Evolutionary conservation across 164 flowering plant genomes (phyloP).

Genomic region (Piper longum): DNA sequence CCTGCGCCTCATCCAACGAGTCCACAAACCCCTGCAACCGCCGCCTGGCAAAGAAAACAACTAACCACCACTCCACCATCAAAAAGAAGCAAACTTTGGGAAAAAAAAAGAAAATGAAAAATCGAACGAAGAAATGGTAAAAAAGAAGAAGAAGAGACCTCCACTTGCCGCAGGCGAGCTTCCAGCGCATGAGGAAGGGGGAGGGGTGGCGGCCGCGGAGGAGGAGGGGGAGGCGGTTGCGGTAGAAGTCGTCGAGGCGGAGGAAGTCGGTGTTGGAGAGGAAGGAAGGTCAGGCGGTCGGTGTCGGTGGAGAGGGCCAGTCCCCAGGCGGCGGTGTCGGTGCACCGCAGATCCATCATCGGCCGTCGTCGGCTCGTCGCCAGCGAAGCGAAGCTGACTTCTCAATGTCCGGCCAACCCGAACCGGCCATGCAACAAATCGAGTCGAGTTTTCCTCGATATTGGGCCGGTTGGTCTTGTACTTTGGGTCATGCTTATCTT

Average conservation of each 20-base stretch:
- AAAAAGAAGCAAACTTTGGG: background rate
- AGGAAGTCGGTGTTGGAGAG: slow-evolving; percentile 41
- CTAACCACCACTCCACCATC: background rate
- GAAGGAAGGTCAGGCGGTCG: slow-evolving; percentile 26
- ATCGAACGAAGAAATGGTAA: too few species aligned
- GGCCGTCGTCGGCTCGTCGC: background rate
- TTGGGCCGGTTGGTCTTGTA: too few species aligned
- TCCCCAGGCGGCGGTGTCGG: slow-evolving; percentile 10
- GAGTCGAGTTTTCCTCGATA: too few species aligned
- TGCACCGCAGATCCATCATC: slow-evolving; percentile 14
- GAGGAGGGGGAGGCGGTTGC: slow-evolving; percentile 41
- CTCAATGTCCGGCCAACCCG: too few species aligned
- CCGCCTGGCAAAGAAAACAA: slow-evolving; percentile 28
- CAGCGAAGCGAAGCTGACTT: too few species aligned
- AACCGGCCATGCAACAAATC: too few species aligned
- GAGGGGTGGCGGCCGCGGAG: slow-evolving; percentile 57
- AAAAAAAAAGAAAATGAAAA: too few species aligned
- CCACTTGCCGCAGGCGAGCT: slow-evolving; percentile 82
- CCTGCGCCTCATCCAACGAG: slow-evolving; percentile 40
- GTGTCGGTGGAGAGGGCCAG: slow-evolving; percentile 10
- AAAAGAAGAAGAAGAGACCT: slow-evolving; percentile 18
- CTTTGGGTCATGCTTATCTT: too few species aligned
- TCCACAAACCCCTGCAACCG: slow-evolving; percentile 58
- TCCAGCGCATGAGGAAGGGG: slow-evolving; percentile 83
- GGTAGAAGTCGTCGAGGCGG: slow-evolving; percentile 62